These are phyloP conservation scores for Medicago ruthenica DNA, from an alignment of 306 rosid species.

Conservation along the genomic window DNA sequence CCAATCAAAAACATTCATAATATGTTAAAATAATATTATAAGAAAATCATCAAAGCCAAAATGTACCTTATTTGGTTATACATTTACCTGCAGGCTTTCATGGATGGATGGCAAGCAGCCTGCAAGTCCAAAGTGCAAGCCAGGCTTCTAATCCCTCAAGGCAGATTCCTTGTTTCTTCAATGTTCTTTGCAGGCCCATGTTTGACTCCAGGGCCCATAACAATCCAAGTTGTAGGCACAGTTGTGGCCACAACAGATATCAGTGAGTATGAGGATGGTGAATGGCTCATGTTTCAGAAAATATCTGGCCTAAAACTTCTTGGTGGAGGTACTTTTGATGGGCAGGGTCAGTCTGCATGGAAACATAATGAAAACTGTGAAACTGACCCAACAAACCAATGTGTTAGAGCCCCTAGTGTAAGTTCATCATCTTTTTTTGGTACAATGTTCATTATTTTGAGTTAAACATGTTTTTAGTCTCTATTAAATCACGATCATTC, in stretches of 20 bases:
- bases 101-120: conserved; percentile 66
- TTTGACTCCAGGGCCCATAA: conserved; percentile 44
- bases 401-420: conserved; percentile 69
- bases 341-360: conserved; percentile 53
- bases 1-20: neutral
- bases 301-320: conserved; percentile 57
- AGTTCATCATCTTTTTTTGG: conserved; percentile 30
- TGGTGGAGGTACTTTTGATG: conserved; percentile 81
- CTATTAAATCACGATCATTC: no score
- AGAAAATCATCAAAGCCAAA: neutral
- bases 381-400: neutral
- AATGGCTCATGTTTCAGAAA: conserved; percentile 74
- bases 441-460: no score
- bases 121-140: conserved; percentile 57
- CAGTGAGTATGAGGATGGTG: conserved; percentile 53
- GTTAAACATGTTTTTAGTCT: no score
- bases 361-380: conserved; percentile 27
- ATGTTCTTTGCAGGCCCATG: conserved; percentile 79
- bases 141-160: conserved; percentile 67
- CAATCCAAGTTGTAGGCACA: conserved; percentile 67
- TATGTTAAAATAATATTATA: no score
- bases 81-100: conserved; percentile 55
- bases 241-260: conserved; percentile 62
- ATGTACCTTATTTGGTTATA: neutral
- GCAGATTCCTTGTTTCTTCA: conserved; percentile 57